Evolutionary conservation across 768 basidiomycete species (phyloP), one percentile per base, ranked within the genome.

Genomic region (Boletus rubroflammeus): DNA sequence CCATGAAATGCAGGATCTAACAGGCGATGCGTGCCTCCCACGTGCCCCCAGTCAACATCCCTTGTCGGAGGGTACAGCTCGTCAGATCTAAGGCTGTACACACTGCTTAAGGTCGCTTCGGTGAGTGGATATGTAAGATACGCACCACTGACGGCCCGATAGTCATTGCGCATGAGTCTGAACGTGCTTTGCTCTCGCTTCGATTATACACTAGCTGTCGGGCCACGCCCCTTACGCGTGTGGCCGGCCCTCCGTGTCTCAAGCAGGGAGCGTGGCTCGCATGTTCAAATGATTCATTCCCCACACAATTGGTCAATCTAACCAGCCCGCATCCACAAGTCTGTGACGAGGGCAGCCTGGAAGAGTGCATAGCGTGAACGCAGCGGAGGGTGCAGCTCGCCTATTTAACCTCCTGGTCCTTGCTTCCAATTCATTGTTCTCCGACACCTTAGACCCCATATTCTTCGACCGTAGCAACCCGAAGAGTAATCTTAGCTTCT

Each of bases 331-430:
- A 67, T 62, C 69, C 69, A 56, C 67, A 58, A 68, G 70, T 69
- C 55, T 50, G 56, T 60, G 57, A 58, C 62, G 51, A 62, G 60
- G 60, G 47, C 58, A 50, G 53, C 60, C 60, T 62, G 57, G 62
- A 61, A 42, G 54, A 48, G 66, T 64, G 74, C 78, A 72, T 79
- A 76, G 69, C 70, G 61, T 71, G 70, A 73, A 71, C 71, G 69
- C 76, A 71, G 72, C 57, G 61, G 56, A 63, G 62, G 67, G 74
- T 74, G 73, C 75, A 71, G 73, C 75, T 61, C 66, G 62, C 58
- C 61, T 62, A 61, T 68, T 61, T 67, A 66, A 61, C 53, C 45
- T 60, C 50, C 47, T 52, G 36, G 55, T 25, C 56, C 65, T 75
- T 68, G 69, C 72, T 69, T 72, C 72, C 60, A 65, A 65, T 56